A percentile compares a stretch with the other conserved stretches of the same genome.
phyloP scores from a whole-genome alignment of 2,329 filamentous ascomycete genomes.

The Colletotrichum agaves region DNA sequence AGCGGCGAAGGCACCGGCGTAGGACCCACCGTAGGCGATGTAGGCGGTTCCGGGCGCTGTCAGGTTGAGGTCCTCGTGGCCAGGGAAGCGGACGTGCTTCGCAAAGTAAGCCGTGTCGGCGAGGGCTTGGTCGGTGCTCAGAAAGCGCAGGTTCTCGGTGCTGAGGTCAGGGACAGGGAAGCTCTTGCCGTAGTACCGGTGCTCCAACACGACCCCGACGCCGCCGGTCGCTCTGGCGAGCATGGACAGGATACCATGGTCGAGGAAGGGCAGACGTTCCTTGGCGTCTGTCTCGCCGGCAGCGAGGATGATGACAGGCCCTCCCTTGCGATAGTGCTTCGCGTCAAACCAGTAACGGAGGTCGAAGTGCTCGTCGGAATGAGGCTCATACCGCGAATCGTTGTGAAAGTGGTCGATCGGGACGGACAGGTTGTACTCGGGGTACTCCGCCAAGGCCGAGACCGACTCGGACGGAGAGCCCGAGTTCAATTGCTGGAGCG shows the following conservation, averaged over 20 bases:
- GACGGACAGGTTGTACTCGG: conserved; percentile 55
- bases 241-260: conserved; percentile 81
- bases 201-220: conserved; percentile 83
- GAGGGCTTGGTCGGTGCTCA: conserved; percentile 84
- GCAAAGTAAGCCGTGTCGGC: conserved; percentile 88
- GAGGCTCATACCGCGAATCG: conserved; percentile 80
- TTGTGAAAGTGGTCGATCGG: conserved; percentile 87
- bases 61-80: conserved; percentile 74
- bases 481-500: conserved; percentile 19
- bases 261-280: conserved; percentile 74
- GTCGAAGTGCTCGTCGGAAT: conserved; percentile 73
- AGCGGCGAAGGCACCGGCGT: conserved; percentile 82
- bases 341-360: conserved; percentile 88
- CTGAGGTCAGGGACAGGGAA: conserved; percentile 74
- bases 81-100: conserved; percentile 74
- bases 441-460: conserved; percentile 44
- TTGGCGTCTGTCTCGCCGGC: conserved; percentile 75
- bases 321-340: conserved; percentile 78
- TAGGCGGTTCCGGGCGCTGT: conserved; percentile 74
- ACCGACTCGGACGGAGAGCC: not conserved
- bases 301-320: conserved; percentile 82
- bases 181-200: conserved; percentile 86
- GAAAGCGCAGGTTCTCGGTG: conserved; percentile 79
- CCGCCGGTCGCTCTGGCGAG: conserved; percentile 78
- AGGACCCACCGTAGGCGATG: conserved; percentile 86